Conservation (phyloP, 208 protist genomes). For the Tritrichomonas musculus region DNA sequence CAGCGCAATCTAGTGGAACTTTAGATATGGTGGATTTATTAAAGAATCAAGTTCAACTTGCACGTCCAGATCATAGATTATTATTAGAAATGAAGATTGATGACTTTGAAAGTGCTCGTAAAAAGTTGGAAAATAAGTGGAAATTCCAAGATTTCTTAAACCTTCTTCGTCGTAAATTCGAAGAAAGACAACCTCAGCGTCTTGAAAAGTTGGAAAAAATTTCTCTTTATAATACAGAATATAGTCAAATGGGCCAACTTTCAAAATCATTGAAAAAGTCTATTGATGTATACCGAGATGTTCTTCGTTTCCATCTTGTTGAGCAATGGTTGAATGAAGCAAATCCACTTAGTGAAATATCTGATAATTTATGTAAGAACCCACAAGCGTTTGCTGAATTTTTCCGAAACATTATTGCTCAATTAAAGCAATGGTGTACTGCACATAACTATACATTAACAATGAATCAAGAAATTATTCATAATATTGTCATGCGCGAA, state of each 20-base stretch:
- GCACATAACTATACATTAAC: neutral
- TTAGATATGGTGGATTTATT: neutral
- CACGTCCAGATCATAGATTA: neutral
- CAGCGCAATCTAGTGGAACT: neutral
- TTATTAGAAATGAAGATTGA: constrained; percentile 26
- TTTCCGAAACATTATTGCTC: neutral
- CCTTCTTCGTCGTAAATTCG: neutral
- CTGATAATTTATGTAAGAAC: neutral
- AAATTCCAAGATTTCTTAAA: constrained; percentile 14
- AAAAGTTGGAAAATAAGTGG: neutral
- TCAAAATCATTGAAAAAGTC: neutral
- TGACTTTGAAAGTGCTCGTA: neutral
- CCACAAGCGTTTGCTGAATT: neutral
- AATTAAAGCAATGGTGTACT: neutral
- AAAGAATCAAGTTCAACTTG: neutral
- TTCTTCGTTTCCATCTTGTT: neutral
- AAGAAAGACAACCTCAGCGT: neutral
- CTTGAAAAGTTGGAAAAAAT: neutral
- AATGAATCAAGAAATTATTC: neutral
- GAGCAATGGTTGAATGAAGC: neutral
- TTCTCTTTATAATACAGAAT: constrained; percentile 20
- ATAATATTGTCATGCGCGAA: neutral
- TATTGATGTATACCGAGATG: neutral
- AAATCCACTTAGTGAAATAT: neutral
- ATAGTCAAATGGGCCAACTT: neutral